phyloP scores from a whole-genome alignment of 257 asterid species.

The Jaltomata sinuosa region DNA sequence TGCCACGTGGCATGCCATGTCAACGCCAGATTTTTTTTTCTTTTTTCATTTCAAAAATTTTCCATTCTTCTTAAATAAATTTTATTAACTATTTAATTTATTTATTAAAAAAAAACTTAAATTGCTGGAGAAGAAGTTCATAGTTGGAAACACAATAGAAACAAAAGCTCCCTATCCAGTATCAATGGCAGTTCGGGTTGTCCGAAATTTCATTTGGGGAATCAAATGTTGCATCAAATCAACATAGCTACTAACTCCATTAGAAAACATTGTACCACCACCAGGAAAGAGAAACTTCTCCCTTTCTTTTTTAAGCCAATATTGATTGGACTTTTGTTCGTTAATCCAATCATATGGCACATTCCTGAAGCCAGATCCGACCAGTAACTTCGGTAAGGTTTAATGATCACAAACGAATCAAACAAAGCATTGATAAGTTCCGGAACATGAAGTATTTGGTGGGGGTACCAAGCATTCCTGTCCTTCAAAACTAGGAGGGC shows the following conservation, averaged over 20 bases:
- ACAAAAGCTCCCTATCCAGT: slow-evolving; percentile 9
- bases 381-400: not conserved
- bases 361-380: slow-evolving; percentile 13
- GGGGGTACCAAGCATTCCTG: slow-evolving; percentile 78
- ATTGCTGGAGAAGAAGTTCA: too few relatives aligned
- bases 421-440: not conserved
- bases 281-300: slow-evolving; percentile 21
- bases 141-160: not conserved
- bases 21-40: too few relatives aligned
- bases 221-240: slow-evolving; percentile 12
- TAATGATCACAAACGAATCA: not conserved
- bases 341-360: slow-evolving; percentile 25
- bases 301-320: slow-evolving; percentile 21
- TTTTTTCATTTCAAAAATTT: too few relatives aligned
- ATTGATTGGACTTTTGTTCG: slow-evolving; percentile 16
- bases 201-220: slow-evolving; percentile 14
- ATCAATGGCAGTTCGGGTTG: slow-evolving; percentile 18
- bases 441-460: slow-evolving; percentile 14
- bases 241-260: slow-evolving; percentile 14
- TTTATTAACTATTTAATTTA: too few relatives aligned
- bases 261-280: slow-evolving; percentile 22
- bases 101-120: too few relatives aligned
- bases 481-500: slow-evolving; percentile 68
- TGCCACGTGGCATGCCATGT: too few relatives aligned
- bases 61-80: too few relatives aligned